Percentiles rank a stretch among this genome's conserved stretches.
phyloP scores from a whole-genome alignment of 176 grass and related monocot genomes.

The Sorghum bicolor region Sorghum_bicolor_NCBIv3 NC_012871.2:63960501-63961000 shows the following conservation, averaged over 20 bases:
- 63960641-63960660: conserved; percentile 9
- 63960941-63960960: neutral
- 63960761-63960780: neutral
- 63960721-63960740: neutral
- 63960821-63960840: neutral
- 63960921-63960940: neutral
- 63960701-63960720: neutral
- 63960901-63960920: neutral
- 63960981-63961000: too few relatives aligned
- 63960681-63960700: neutral
- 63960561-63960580: neutral
- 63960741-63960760: neutral
- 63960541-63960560: neutral
- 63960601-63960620: neutral
- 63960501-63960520: too few relatives aligned
- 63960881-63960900: neutral
- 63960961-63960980: neutral
- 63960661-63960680: neutral
- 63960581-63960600: neutral
- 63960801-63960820: neutral
- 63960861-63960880: neutral
- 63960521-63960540: neutral
- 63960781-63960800: neutral
- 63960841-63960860: neutral
- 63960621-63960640: too few relatives aligned